Evolutionary conservation across 306 rosid species (phyloP).

Genomic region (Castanea crenata): DNA sequence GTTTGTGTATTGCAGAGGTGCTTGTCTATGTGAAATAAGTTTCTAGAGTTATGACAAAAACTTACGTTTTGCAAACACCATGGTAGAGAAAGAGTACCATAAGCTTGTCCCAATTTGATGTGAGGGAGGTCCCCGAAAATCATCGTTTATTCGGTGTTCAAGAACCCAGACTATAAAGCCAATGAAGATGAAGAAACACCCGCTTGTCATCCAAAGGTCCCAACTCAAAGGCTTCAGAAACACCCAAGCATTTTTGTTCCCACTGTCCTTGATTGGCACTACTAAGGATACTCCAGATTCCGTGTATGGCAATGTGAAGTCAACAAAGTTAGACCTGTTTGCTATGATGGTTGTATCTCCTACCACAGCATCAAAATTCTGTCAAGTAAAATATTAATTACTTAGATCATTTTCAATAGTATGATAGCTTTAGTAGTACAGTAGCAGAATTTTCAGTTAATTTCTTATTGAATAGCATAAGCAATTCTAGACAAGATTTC

Average conservation of each 20-base stretch:
- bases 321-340: conserved; percentile 49
- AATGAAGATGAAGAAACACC: conserved; percentile 43
- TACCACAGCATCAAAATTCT: conserved; percentile 44
- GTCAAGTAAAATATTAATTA: not conserved
- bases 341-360: conserved; percentile 41
- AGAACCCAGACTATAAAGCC: conserved; percentile 66
- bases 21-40: no score
- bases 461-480: no score
- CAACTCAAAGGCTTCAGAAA: conserved; percentile 58
- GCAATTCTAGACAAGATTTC: no score
- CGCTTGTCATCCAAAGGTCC: conserved; percentile 49
- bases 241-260: conserved; percentile 47
- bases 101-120: conserved; percentile 63
- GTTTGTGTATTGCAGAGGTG: no score
- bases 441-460: no score
- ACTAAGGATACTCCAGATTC: conserved; percentile 66
- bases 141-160: conserved; percentile 48
- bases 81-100: conserved; percentile 70
- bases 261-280: conserved; percentile 38
- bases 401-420: no score
- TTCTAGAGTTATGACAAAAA: not conserved
- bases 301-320: conserved; percentile 58
- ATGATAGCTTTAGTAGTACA: no score
- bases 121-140: conserved; percentile 53
- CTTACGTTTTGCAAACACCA: conserved; percentile 57